These are phyloP conservation scores for Priceomyces castillae DNA, from an alignment of 805 yeast species.

Conservation along the genomic window DNA sequence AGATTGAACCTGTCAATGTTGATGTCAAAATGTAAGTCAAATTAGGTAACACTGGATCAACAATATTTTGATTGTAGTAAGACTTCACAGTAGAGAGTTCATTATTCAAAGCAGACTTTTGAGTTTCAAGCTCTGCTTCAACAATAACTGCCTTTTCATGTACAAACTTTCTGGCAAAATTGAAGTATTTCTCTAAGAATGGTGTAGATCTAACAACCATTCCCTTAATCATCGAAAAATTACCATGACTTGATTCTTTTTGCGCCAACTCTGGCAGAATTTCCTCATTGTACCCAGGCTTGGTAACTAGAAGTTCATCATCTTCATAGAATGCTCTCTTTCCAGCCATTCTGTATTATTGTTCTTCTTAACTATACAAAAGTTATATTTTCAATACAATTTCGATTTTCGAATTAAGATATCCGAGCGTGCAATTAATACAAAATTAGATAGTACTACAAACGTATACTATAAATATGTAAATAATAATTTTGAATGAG, in stretches of 20 bases:
- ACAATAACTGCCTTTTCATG: constrained; percentile 35
- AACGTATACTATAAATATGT: not conserved
- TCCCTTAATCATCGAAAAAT: constrained; percentile 46
- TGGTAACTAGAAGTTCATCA: constrained; percentile 45
- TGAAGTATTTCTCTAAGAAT: constrained; percentile 42
- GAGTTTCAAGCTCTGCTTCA: constrained; percentile 46
- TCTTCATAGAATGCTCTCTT: constrained; percentile 52
- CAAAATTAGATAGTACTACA: constrained; percentile 1
- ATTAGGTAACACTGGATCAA: constrained; percentile 56
- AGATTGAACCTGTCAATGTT: constrained; percentile 55
- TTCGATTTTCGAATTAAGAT: not conserved
- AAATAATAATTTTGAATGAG: not conserved
- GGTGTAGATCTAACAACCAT: constrained; percentile 54
- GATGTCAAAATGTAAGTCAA: constrained; percentile 54
- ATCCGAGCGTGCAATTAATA: not conserved
- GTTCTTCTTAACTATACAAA: not conserved
- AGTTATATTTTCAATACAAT: not conserved
- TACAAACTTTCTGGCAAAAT: constrained; percentile 36
- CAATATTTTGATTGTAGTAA: constrained; percentile 35
- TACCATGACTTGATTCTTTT: constrained; percentile 39
- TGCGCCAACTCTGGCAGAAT: constrained; percentile 36
- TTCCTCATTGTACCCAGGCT: constrained; percentile 46
- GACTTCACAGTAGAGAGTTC: constrained; percentile 33
- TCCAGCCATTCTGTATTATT: constrained; percentile 9
- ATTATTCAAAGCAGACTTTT: constrained; percentile 44